phyloP scores from a whole-genome alignment of 2,329 filamentous ascomycete species.

The Colletotrichum liaoningense region DNA sequence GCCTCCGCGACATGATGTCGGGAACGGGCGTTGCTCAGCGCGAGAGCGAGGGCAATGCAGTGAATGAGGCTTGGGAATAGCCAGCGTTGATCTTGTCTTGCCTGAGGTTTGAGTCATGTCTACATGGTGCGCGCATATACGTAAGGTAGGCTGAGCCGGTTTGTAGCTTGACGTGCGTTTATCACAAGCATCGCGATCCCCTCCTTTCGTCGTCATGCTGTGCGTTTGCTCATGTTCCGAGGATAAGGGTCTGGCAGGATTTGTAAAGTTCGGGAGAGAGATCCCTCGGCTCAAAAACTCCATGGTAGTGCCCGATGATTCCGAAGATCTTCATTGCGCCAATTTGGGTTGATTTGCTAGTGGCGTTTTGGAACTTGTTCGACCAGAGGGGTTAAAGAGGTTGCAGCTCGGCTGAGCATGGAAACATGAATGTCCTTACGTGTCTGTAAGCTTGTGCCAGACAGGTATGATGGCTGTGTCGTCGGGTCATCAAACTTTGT shows the following conservation, averaged over 20 bases:
- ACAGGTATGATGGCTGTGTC: neutral
- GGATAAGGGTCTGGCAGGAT: neutral
- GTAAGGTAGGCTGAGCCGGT: slow-evolving; percentile 2
- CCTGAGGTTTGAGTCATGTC: slow-evolving; percentile 26
- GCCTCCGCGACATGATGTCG: slow-evolving; percentile 9
- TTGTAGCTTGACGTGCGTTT: neutral
- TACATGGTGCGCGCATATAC: neutral
- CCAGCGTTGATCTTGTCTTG: slow-evolving; percentile 1
- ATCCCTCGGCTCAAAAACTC: neutral
- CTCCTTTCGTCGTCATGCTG: neutral
- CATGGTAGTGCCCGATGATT: neutral
- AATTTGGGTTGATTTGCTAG: neutral
- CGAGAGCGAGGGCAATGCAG: slow-evolving; percentile 1
- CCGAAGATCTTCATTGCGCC: slow-evolving; percentile 20
- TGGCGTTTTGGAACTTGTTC: too few species aligned
- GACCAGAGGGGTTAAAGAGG: neutral
- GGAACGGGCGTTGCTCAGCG: neutral
- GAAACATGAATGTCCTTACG: too few species aligned
- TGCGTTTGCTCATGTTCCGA: neutral
- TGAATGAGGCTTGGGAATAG: neutral
- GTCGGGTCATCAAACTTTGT: neutral
- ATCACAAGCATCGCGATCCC: neutral
- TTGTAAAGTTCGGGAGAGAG: neutral
- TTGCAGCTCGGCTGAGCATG: slow-evolving; percentile 11
- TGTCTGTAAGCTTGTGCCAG: neutral